Conservation (phyloP, 129 eudicot species). For the Scalesia atractyloides region DNA sequence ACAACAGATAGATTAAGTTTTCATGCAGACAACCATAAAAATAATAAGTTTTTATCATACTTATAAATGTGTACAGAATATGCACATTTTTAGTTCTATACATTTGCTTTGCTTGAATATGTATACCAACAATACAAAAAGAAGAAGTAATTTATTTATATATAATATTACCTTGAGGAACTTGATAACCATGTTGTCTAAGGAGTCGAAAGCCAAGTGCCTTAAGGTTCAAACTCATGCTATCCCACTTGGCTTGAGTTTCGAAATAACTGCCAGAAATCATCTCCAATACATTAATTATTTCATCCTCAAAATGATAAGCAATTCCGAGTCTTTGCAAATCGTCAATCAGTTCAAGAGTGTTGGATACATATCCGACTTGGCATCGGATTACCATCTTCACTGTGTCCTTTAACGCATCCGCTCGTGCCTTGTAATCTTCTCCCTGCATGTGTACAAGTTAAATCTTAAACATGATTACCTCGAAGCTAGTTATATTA, state of each 20-base stretch:
- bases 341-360: not conserved
- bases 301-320: slow-evolving; percentile 20
- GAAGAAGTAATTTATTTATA: too few species aligned
- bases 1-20: not conserved
- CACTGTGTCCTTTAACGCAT: slow-evolving; percentile 7
- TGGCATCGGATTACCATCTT: slow-evolving; percentile 7
- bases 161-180: slow-evolving; percentile 14
- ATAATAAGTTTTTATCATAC: too few species aligned
- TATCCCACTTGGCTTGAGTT: not conserved
- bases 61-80: too few species aligned
- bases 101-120: too few species aligned
- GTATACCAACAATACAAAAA: too few species aligned
- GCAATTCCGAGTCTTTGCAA: slow-evolving; percentile 15
- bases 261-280: not conserved
- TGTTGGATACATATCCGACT: not conserved
- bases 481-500: too few species aligned
- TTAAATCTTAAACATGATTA: not conserved
- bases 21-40: too few species aligned
- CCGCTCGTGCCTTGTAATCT: slow-evolving; percentile 5
- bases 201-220: slow-evolving; percentile 21
- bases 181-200: slow-evolving; percentile 25
- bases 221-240: slow-evolving; percentile 5
- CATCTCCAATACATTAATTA: slow-evolving; percentile 10
- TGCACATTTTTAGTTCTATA: too few species aligned
- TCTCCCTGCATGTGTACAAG: not conserved